Base-by-base conservation (phyloP, 73 alveolate species). In the Paramecium octaurelia region DNA sequence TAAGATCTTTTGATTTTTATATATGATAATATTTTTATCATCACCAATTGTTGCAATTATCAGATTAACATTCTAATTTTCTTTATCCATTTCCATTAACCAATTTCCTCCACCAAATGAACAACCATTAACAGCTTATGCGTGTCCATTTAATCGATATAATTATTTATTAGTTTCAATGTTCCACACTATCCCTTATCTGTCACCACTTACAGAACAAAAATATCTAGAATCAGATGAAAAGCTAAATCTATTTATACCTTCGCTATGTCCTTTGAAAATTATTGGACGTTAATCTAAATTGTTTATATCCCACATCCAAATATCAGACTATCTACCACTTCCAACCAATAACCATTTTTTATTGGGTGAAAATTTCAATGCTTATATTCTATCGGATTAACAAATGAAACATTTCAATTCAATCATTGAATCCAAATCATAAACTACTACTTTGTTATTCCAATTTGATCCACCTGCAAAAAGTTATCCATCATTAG, bases 241-340 rank as follows among this genome's bases (percentile, higher is more conserved):
- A 64, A 64, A 64, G 16, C 31, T 34, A 64, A 64, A 64, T 64
- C 84, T 64, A 27, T 64, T 64, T 16, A 64, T 31, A 2, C 84
- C 84, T 12, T 64, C 84, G 27, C 31, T 64, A 64, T 64, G 84
- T 64, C 84, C 84, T 24, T 64, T 64, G 8, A 64, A 64, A 12
- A 64, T 27, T 23, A 31, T 10, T n/a, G 84, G 50, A 12, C 46
- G 42, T 64, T 8, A 64, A 11, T 64, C 84, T 27, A 64, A 64
- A 64, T 64, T 64, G 6, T 64, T 64, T 2, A 64, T 64, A 64
- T 64, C 84, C 84, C 84, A 64, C 46, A 64, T 31, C 84, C 84
- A 64, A 12, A 64, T 34, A 64, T 64, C 84, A 23, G 50, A 27
- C 29, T 10, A 27, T 64, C 46, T 64, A 11, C 84, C 84, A 64